A percentile compares a stretch with the other conserved stretches of the same genome.
phyloP scores from a whole-genome alignment of 768 basidiomycete species.

The Tremella fuciformis region DNA sequence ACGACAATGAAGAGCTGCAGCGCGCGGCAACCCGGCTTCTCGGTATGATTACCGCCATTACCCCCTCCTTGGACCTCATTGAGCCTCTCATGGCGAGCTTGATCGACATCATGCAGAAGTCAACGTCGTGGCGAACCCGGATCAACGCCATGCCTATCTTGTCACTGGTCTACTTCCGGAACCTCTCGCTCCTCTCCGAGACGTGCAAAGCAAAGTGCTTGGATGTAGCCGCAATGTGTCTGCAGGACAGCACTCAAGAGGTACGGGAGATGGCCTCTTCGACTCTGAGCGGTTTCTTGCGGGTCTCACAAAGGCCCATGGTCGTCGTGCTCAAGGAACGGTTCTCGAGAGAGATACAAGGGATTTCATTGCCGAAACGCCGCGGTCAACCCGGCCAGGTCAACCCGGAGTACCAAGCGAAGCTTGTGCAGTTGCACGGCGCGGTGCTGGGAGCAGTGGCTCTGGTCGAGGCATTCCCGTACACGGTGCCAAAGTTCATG shows the following conservation, averaged over 20 bases:
- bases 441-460: conserved; percentile 93
- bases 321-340: conserved; percentile 84
- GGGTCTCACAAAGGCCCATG: conserved; percentile 84
- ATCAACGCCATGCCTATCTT: conserved; percentile 82
- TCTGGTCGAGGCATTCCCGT: conserved; percentile 89
- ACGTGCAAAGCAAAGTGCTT: conserved; percentile 67
- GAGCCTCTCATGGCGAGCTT: conserved; percentile 68
- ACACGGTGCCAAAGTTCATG: conserved; percentile 91
- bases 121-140: conserved; percentile 87
- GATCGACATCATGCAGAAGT: conserved; percentile 74
- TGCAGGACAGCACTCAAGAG: conserved; percentile 86
- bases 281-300: conserved; percentile 76
- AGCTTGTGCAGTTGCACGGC: conserved; percentile 72
- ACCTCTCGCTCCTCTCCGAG: conserved; percentile 72
- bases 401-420: conserved; percentile 68
- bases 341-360: conserved; percentile 68
- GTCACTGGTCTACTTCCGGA: conserved; percentile 86
- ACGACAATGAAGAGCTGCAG: conserved; percentile 74
- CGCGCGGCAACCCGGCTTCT: conserved; percentile 74
- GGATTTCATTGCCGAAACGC: conserved; percentile 65
- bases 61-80: conserved; percentile 67
- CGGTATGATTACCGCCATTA: conserved; percentile 75
- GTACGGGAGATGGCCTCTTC: conserved; percentile 87
- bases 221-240: conserved; percentile 77
- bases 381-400: conserved; percentile 55